Conservation (phyloP, 179 eudicot genomes). For the Silene vulgaris region DNA sequence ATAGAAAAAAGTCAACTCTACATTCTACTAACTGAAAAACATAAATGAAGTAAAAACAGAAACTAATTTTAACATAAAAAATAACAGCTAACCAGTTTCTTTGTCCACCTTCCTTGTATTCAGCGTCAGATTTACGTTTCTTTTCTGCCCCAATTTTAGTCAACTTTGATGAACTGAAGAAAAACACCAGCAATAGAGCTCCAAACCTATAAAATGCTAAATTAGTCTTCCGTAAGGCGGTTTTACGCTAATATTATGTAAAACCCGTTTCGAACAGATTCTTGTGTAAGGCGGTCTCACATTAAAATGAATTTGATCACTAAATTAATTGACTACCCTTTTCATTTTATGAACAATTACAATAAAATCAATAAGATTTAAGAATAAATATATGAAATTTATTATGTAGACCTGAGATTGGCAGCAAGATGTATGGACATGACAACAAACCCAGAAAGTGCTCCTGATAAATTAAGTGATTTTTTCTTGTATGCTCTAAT, state of each 20-base stretch:
- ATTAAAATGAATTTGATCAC: background rate
- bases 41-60: background rate
- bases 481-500: slow-evolving; percentile 59
- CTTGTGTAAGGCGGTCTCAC: background rate
- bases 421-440: slow-evolving; percentile 65
- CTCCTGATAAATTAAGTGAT: slow-evolving; percentile 79
- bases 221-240: no score
- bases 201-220: slow-evolving; percentile 44
- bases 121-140: slow-evolving; percentile 65
- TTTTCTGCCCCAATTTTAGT: slow-evolving; percentile 75
- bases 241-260: no score
- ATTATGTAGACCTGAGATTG: slow-evolving; percentile 57
- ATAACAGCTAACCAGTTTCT: slow-evolving; percentile 43
- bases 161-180: slow-evolving; percentile 71
- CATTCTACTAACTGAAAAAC: background rate
- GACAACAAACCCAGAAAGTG: slow-evolving; percentile 60
- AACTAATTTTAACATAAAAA: no score
- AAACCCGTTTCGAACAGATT: no score
- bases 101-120: slow-evolving; percentile 91
- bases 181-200: slow-evolving; percentile 71
- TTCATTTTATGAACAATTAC: background rate
- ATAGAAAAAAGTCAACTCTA: background rate
- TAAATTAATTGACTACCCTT: background rate
- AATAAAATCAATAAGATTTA: background rate
- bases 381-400: background rate